These are phyloP conservation scores for Gastrodia elata DNA, from an alignment of 106 monocot species.

Conservation along the genomic window DNA sequence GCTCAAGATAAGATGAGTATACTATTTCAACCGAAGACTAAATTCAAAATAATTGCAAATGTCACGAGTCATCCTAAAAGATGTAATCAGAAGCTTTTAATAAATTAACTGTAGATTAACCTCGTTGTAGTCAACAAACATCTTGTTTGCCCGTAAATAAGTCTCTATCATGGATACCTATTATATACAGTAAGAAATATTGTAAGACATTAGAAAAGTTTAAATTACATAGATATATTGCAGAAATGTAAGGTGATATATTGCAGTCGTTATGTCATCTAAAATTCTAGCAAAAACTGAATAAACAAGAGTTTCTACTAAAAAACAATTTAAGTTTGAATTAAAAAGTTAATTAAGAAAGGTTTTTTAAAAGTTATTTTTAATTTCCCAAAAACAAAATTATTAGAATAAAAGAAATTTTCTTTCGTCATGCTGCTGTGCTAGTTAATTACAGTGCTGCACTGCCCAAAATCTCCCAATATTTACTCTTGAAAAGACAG, in stretches of 20 bases:
- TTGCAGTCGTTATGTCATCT: not conserved
- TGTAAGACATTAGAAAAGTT: not conserved
- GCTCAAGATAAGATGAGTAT: conserved; percentile 46
- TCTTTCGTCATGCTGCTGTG: too few species aligned
- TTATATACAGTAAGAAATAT: not conserved
- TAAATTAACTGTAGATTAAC: conserved; percentile 20
- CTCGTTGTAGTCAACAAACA: conserved; percentile 94
- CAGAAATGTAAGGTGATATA: not conserved
- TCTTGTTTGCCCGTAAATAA: conserved; percentile 79
- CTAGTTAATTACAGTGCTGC: too few species aligned
- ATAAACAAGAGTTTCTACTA: not conserved
- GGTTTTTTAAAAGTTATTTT: not conserved
- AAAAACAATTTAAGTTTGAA: too few species aligned
- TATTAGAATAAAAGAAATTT: too few species aligned
- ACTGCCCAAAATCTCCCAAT: too few species aligned
- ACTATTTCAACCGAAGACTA: conserved; percentile 66
- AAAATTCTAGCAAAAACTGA: not conserved
- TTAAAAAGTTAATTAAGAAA: not conserved
- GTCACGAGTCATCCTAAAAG: not conserved
- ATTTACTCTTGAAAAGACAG: too few species aligned
- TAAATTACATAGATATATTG: not conserved
- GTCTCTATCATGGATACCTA: conserved; percentile 87
- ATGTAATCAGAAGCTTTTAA: not conserved
- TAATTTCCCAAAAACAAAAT: too few species aligned
- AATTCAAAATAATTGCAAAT: not conserved